A percentile compares a stretch with the other conserved stretches of the same genome.
Evolutionary conservation across 2,329 filamentous ascomycete genomes (phyloP).

Genomic region (Trichothecium roseum): DNA sequence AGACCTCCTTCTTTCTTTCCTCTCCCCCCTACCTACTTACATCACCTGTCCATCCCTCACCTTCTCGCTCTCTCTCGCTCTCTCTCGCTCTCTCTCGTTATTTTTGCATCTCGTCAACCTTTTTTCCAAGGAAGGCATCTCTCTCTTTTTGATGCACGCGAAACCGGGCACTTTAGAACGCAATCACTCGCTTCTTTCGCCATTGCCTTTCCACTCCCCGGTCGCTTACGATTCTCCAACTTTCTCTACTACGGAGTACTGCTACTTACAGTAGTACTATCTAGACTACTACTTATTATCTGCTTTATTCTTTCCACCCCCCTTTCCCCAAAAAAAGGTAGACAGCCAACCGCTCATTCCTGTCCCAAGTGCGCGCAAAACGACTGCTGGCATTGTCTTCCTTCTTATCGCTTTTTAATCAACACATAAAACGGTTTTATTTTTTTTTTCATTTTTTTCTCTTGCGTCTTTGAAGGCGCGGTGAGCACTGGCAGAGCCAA

Average conservation of each 20-base stretch:
- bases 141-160: neutral
- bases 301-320: neutral
- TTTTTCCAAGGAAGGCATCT: neutral
- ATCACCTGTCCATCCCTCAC: neutral
- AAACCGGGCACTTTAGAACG: too few species aligned
- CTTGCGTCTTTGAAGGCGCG: neutral
- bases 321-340: neutral
- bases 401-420: neutral
- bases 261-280: too few species aligned
- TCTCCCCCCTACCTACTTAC: neutral
- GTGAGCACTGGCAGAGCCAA: too few species aligned
- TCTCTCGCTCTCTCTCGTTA: neutral
- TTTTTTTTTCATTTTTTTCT: neutral
- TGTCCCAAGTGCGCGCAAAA: conserved; percentile 1
- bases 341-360: neutral
- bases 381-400: neutral
- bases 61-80: neutral
- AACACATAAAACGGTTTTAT: neutral
- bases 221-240: too few species aligned
- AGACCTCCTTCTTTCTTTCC: neutral
- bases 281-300: too few species aligned
- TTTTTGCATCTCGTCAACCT: neutral
- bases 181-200: neutral
- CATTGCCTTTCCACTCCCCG: neutral
- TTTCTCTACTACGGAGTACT: too few species aligned